Conservation (phyloP, 441 rosid genomes). For the Aquilaria agallochum region DNA sequence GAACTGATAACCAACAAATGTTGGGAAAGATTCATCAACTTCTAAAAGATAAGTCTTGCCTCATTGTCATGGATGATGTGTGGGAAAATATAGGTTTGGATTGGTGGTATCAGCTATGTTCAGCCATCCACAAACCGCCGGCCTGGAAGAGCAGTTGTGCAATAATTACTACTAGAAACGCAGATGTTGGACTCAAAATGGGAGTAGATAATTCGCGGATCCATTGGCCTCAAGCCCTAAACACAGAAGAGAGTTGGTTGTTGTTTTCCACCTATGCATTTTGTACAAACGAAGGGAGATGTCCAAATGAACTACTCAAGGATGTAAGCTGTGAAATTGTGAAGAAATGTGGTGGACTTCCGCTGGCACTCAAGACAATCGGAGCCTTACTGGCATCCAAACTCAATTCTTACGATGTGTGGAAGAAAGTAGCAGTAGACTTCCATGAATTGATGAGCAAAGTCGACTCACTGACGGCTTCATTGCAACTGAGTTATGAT, state of each 20-base stretch:
- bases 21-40: conserved; percentile 47
- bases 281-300: conserved; percentile 43
- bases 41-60: conserved; percentile 49
- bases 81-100: conserved; percentile 31
- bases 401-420: conserved; percentile 40
- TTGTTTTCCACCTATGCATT: conserved; percentile 62
- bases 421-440: conserved; percentile 14
- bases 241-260: conserved; percentile 46
- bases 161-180: conserved; percentile 59
- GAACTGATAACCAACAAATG: conserved; percentile 50
- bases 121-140: conserved; percentile 46
- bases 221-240: conserved; percentile 51
- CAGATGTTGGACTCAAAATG: conserved; percentile 46
- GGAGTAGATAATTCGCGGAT: conserved; percentile 34
- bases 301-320: conserved; percentile 34
- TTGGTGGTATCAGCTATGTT: conserved; percentile 57
- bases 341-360: conserved; percentile 59
- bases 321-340: conserved; percentile 56
- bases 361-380: conserved; percentile 56
- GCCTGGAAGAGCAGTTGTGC: conserved; percentile 44
- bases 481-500: conserved; percentile 64
- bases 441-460: conserved; percentile 35
- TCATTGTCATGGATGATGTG: conserved; percentile 75
- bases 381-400: conserved; percentile 63
- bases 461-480: conserved; percentile 50